These are phyloP conservation scores for Ochetophila trinervis DNA, from an alignment of 306 rosid genomes.

Conservation along the genomic window DNA sequence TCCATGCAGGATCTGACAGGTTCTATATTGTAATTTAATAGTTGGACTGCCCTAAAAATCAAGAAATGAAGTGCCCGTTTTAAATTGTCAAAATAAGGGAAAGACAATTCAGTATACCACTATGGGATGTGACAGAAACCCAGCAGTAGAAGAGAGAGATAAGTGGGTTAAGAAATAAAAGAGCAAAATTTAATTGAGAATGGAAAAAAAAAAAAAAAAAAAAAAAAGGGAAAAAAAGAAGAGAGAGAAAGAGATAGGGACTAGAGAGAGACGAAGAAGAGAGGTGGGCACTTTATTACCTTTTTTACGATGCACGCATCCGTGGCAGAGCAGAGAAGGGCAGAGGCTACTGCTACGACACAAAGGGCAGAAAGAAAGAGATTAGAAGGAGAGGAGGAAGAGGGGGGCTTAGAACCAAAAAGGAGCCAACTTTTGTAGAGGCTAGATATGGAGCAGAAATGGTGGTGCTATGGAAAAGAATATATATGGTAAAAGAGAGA, in stretches of 20 bases:
- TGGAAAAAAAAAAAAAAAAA: neutral
- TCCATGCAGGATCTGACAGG: conserved; percentile 15
- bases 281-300: conserved; percentile 40
- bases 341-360: conserved; percentile 37
- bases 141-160: conserved; percentile 8
- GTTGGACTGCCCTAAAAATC: conserved; percentile 1
- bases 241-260: conserved; percentile 24
- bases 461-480: conserved; percentile 5
- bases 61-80: conserved; percentile 18
- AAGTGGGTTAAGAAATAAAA: neutral
- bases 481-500: conserved; percentile 17
- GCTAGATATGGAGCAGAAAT: conserved; percentile 16
- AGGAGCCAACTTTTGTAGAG: neutral
- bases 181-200: neutral
- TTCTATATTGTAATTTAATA: conserved; percentile 9
- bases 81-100: conserved; percentile 1
- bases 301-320: conserved; percentile 57
- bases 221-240: neutral
- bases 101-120: conserved; percentile 25
- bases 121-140: conserved; percentile 29
- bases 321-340: conserved; percentile 45
- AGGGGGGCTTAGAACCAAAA: neutral
- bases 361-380: conserved; percentile 27
- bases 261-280: conserved; percentile 33
- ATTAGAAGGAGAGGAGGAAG: neutral